phyloP scores from a whole-genome alignment of 768 basidiomycete genomes.

The Tephrocybe sp. region DNA sequence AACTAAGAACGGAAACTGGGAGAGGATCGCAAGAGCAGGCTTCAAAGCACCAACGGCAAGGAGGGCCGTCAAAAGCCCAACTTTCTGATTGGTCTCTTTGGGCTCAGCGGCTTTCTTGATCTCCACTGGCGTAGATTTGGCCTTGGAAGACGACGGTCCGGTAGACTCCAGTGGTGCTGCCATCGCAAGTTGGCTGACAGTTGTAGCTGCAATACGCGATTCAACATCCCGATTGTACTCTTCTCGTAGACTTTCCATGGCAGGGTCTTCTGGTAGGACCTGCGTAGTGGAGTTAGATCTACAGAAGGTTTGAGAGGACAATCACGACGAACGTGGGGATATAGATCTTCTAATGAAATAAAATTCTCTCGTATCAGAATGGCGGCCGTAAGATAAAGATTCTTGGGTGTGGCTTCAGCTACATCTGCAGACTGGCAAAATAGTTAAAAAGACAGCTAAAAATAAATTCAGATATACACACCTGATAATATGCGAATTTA shows the following conservation, averaged over 20 bases:
- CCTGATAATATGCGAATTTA: slow-evolving; percentile 92
- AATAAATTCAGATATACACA: slow-evolving; percentile 33
- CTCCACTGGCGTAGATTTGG: slow-evolving; percentile 35
- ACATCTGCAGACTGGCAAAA: slow-evolving; percentile 53
- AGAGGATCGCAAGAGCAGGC: slow-evolving; percentile 75
- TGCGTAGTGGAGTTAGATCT: slow-evolving; percentile 24
- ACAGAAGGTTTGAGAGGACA: neutral
- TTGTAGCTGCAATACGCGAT: slow-evolving; percentile 65
- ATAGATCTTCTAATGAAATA: slow-evolving; percentile 83
- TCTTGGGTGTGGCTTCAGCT: slow-evolving; percentile 62
- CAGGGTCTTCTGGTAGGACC: slow-evolving; percentile 75
- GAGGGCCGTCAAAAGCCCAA: slow-evolving; percentile 75
- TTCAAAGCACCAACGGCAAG: slow-evolving; percentile 84
- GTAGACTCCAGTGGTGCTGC: slow-evolving; percentile 76
- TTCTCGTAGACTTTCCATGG: slow-evolving; percentile 67
- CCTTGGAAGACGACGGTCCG: slow-evolving; percentile 36
- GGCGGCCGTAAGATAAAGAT: slow-evolving; percentile 80
- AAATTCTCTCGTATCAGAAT: slow-evolving; percentile 89
- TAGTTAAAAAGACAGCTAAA: neutral
- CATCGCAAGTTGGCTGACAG: slow-evolving; percentile 77
- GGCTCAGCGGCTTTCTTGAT: slow-evolving; percentile 32
- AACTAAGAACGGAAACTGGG: slow-evolving; percentile 83
- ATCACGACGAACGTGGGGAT: slow-evolving; percentile 77
- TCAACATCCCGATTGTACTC: slow-evolving; percentile 67
- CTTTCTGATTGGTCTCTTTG: slow-evolving; percentile 73